phyloP scores from a whole-genome alignment of 257 asterid genomes.

The Penstemon barbatus region DNA sequence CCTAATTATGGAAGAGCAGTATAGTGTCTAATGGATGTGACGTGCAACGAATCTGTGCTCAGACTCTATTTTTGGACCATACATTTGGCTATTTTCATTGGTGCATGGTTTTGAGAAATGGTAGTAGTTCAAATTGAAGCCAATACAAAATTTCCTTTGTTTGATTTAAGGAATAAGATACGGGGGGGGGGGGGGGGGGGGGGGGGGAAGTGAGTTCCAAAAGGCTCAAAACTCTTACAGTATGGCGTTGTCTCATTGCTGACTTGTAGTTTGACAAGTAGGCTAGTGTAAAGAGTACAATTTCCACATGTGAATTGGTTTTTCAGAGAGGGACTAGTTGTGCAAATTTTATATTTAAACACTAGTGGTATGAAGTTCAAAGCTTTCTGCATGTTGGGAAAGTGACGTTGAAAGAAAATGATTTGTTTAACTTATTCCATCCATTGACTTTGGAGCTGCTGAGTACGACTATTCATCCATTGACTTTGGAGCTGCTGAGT shows the following conservation, averaged over 20 bases:
- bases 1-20: too few species aligned
- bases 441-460: too few species aligned
- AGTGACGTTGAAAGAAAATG: conserved; percentile 25
- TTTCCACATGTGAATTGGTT: conserved; percentile 5
- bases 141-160: background rate
- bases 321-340: background rate
- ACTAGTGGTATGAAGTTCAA: conserved; percentile 20
- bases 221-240: conserved; percentile 14
- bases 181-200: too few species aligned
- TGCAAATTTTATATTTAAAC: conserved; percentile 25
- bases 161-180: conserved; percentile 1
- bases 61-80: background rate
- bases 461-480: conserved; percentile 26
- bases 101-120: background rate
- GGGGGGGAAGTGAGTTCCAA: too few species aligned
- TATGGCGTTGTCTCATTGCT: conserved; percentile 51
- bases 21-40: background rate
- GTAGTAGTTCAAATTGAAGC: background rate
- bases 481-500: conserved; percentile 43
- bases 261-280: conserved; percentile 14
- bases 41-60: background rate
- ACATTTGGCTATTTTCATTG: too few species aligned
- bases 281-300: background rate
- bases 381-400: conserved; percentile 23
- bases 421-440: conserved; percentile 7